These are phyloP conservation scores for Leptographium radiaticola DNA, from an alignment of 2,329 filamentous ascomycete genomes.

Conservation along the genomic window DNA sequence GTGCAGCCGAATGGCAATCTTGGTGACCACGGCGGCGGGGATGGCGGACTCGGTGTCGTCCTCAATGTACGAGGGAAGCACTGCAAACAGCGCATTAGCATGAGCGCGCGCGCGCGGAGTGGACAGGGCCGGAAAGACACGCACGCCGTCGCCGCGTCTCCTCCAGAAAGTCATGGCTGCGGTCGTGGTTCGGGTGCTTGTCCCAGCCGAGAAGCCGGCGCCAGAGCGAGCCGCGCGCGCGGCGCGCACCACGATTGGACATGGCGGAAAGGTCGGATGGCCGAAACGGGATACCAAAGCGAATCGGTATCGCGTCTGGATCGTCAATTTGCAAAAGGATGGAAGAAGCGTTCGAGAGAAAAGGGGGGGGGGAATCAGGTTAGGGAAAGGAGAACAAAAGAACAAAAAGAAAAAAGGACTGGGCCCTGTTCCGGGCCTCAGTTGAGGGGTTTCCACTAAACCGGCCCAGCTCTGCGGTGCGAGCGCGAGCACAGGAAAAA, in stretches of 20 bases:
- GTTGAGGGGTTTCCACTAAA: not conserved
- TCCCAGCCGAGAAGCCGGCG: constrained; percentile 20
- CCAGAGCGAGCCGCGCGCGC: constrained; percentile 8
- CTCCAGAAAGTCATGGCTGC: constrained; percentile 17
- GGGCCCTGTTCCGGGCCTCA: no score
- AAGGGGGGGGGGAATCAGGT: no score
- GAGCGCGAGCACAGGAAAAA: not conserved
- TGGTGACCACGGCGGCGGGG: constrained; percentile 69
- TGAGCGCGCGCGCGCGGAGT: not conserved
- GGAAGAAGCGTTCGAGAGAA: no score
- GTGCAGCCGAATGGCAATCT: constrained; percentile 77
- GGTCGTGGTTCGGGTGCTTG: constrained; percentile 13
- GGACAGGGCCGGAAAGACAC: constrained; percentile 4
- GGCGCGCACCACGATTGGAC: not conserved
- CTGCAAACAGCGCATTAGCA: constrained; percentile 22
- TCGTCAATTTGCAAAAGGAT: no score
- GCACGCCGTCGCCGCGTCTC: constrained; percentile 18
- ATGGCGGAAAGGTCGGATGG: not conserved
- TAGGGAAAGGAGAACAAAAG: no score
- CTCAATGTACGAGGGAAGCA: constrained; percentile 51
- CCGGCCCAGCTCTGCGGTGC: no score
- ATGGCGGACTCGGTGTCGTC: constrained; percentile 52
- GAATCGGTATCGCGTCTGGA: no score
- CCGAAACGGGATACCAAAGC: no score
- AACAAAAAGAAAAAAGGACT: no score